phyloP scores from a whole-genome alignment of 1,284 basidiomycete species.

The Bondarzewia mesenterica region DNA sequence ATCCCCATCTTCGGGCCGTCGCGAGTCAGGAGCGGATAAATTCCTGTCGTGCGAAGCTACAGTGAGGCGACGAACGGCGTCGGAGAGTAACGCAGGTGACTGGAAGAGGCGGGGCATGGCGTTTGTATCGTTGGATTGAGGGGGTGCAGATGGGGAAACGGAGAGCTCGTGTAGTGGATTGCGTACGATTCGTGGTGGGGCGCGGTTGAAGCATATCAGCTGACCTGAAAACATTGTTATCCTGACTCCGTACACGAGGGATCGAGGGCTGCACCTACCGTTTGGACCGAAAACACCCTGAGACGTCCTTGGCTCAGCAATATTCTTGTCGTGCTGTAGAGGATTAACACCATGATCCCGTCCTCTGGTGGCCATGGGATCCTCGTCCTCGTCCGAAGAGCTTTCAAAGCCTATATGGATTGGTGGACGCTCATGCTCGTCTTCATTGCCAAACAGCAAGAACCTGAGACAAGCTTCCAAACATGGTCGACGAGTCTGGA shows the following conservation, averaged over 20 bases:
- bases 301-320: conserved; percentile 73
- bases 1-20: conserved; percentile 37
- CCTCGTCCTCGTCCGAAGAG: conserved; percentile 17
- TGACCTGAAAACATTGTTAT: conserved; percentile 45
- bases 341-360: conserved; percentile 43
- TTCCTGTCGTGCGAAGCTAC: conserved; percentile 49
- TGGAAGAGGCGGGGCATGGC: conserved; percentile 40
- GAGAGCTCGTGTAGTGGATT: conserved; percentile 43
- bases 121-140: conserved; percentile 21
- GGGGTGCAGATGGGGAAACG: conserved; percentile 32
- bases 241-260: no score
- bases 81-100: conserved; percentile 56
- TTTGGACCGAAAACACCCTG: conserved; percentile 84
- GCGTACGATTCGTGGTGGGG: conserved; percentile 61
- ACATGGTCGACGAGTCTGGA: conserved; percentile 66
- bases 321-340: conserved; percentile 60
- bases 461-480: conserved; percentile 78
- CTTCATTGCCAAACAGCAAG: conserved; percentile 62
- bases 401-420: conserved; percentile 13
- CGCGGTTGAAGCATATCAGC: conserved; percentile 80
- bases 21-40: conserved; percentile 26
- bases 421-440: conserved; percentile 25
- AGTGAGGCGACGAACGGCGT: conserved; percentile 57
- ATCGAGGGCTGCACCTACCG: no score
- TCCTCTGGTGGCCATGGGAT: conserved; percentile 25